Evolutionary conservation across 768 basidiomycete species (phyloP).

Genomic region (Podaxis carcinomalis): DNA sequence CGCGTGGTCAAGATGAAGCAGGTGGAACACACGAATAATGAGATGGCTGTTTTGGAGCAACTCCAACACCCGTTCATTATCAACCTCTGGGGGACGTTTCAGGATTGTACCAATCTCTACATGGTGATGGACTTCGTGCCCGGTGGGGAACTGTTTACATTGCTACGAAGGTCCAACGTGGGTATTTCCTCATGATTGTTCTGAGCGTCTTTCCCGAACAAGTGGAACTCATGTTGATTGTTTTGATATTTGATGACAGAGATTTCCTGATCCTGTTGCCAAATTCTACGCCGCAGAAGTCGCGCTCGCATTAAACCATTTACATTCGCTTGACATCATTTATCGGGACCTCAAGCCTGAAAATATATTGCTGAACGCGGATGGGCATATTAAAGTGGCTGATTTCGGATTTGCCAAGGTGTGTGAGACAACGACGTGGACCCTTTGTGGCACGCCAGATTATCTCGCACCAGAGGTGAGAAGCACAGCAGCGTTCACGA

Average conservation of each 20-base stretch:
- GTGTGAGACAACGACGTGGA: slow-evolving; percentile 87
- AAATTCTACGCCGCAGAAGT: slow-evolving; percentile 98
- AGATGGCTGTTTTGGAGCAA: slow-evolving; percentile 78
- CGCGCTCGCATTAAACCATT: slow-evolving; percentile 85
- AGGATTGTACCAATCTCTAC: slow-evolving; percentile 89
- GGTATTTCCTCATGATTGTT: slow-evolving; percentile 23
- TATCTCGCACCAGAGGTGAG: slow-evolving; percentile 93
- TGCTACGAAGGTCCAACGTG: slow-evolving; percentile 86
- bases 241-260: slow-evolving; percentile 34
- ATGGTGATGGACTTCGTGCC: slow-evolving; percentile 98
- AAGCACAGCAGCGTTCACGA: background rate
- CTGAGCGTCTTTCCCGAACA: slow-evolving; percentile 12
- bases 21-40: slow-evolving; percentile 95
- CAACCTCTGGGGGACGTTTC: slow-evolving; percentile 95
- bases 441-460: slow-evolving; percentile 92
- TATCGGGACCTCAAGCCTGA: slow-evolving; percentile 99
- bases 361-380: slow-evolving; percentile 88
- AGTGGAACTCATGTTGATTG: background rate
- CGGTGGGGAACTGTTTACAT: slow-evolving; percentile 94
- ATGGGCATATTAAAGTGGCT: slow-evolving; percentile 95
- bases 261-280: slow-evolving; percentile 95
- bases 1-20: slow-evolving; percentile 92
- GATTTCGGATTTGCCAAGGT: slow-evolving; percentile 96
- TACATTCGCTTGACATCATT: slow-evolving; percentile 85
- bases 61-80: slow-evolving; percentile 93